Evolutionary conservation across 176 grass and related monocot species (phyloP).

Genomic region (Olyra latifolia): DNA sequence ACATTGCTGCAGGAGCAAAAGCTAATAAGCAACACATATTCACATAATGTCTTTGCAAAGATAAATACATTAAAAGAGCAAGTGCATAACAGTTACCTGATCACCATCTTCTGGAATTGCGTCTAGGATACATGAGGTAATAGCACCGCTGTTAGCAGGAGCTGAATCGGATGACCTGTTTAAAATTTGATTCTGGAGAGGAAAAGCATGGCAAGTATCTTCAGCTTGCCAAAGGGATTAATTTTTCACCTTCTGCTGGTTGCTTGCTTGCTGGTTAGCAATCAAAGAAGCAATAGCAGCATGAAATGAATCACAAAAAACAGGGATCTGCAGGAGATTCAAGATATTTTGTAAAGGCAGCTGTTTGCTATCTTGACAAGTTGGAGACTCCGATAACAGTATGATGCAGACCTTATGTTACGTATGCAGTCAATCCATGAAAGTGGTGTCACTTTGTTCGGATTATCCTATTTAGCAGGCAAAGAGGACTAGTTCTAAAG

Average conservation of each 20-base stretch:
- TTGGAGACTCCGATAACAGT: constrained; percentile 60
- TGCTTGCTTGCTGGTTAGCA: constrained; percentile 48
- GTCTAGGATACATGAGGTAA: constrained; percentile 13
- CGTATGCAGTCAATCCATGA: constrained; percentile 82
- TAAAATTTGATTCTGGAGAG: constrained; percentile 49
- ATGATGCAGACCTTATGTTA: constrained; percentile 87
- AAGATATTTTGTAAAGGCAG: constrained; percentile 50
- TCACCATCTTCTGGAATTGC: constrained; percentile 46
- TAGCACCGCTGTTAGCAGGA: constrained; percentile 25
- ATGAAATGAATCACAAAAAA: constrained; percentile 91
- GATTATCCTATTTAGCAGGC: constrained; percentile 52
- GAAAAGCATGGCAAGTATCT: constrained; percentile 87
- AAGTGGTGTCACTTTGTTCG: constrained; percentile 47
- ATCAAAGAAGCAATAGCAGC: constrained; percentile 83
- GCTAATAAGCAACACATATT: constrained; percentile 1
- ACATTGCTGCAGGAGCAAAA: constrained; percentile 36
- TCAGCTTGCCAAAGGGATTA: constrained; percentile 87
- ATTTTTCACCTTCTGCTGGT: constrained; percentile 38
- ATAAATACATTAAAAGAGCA: constrained; percentile 14
- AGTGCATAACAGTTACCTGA: constrained; percentile 16
- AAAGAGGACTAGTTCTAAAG: constrained; percentile 24
- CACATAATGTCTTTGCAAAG: not conserved
- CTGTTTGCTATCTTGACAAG: constrained; percentile 55
- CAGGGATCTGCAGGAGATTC: constrained; percentile 52
- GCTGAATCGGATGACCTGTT: constrained; percentile 8